These are phyloP conservation scores for Rhodotorula glutinis DNA, from an alignment of 1,284 basidiomycete species.

Conservation along the genomic window DNA sequence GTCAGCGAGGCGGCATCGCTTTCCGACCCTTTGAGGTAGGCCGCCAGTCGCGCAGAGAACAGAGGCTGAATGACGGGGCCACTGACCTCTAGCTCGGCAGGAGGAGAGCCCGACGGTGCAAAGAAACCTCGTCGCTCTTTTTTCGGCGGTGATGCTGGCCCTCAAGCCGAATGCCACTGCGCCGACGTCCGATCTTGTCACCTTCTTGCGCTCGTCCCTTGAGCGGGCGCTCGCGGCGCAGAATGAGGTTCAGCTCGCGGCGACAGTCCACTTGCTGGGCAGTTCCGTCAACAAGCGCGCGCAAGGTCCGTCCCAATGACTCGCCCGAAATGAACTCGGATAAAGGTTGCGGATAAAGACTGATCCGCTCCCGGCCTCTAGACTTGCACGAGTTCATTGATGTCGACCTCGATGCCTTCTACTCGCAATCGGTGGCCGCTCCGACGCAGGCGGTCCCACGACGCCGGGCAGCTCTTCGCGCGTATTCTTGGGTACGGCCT, in stretches of 20 bases:
- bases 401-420: not conserved
- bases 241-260: conserved; percentile 59
- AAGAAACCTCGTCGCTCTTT: conserved; percentile 19
- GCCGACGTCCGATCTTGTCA: conserved; percentile 54
- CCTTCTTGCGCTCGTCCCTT: conserved; percentile 48
- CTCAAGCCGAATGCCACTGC: conserved; percentile 53
- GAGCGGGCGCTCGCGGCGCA: conserved; percentile 56
- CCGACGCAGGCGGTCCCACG: not conserved
- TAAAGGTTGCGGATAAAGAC: no score
- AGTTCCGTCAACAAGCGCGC: conserved; percentile 71
- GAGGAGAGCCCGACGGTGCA: conserved; percentile 27
- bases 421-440: not conserved
- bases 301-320: no score
- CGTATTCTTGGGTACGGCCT: conserved; percentile 67
- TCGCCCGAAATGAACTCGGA: no score
- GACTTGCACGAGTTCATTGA: conserved; percentile 5
- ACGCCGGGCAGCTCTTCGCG: conserved; percentile 58
- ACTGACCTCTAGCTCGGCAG: no score
- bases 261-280: conserved; percentile 62
- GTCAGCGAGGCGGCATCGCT: conserved; percentile 43
- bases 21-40: conserved; percentile 51
- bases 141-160: conserved; percentile 22
- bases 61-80: no score
- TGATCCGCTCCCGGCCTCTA: not conserved
- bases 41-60: no score